Base-by-base conservation (phyloP, 352 stramenopile genomes). In the Hyaloperonospora brassicae region DNA sequence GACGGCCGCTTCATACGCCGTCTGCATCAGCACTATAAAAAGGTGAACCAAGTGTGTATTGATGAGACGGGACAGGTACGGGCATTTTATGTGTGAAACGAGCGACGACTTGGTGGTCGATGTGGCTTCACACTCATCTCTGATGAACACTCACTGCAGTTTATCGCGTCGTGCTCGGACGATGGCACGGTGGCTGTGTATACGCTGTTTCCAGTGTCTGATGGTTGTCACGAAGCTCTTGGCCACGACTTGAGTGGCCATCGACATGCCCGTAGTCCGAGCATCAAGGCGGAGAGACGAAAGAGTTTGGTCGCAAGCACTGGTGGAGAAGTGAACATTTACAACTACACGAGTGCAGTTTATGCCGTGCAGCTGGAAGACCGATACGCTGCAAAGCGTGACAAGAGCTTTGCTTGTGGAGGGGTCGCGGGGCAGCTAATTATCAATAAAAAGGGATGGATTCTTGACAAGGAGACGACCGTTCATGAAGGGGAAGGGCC, bases 1-100 rank as follows among this genome's bases (percentile, higher is more conserved):
- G 73, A 90, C 51, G 83, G 83, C 2, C 63, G 61, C 17, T 90
- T 90, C 62, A 84, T 93, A 50, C 79, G 80, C 6, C 78, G 79
- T 0, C 66, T 93, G 44, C 83, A 93, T 50, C 79, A 93, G 54
- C 83, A 93, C 63, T 89, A 89, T 66, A 93, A 93, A 61, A 90
- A 90, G 50, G 83, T 93, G 10, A 89, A 93, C 58, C 70, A 88
- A 52, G 78, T 93, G 47, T 86, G 73, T 52, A 87, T 93, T 41
- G 83, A 93, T 52, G 83, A 93, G 55, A 89, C 79, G 0, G 83
- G 83, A 0, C 78, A 82, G 61, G 72, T 79, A 54, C 36, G 21
- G 13, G 30, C 1, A 36, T 12, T 31, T 31, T 31, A 31, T 8
- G 27, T 31, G 27, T 8, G 27, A 3, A 31, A 7, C 27, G 7